Conservation (phyloP, 257 asterid species). For the Salvia splendens region DNA sequence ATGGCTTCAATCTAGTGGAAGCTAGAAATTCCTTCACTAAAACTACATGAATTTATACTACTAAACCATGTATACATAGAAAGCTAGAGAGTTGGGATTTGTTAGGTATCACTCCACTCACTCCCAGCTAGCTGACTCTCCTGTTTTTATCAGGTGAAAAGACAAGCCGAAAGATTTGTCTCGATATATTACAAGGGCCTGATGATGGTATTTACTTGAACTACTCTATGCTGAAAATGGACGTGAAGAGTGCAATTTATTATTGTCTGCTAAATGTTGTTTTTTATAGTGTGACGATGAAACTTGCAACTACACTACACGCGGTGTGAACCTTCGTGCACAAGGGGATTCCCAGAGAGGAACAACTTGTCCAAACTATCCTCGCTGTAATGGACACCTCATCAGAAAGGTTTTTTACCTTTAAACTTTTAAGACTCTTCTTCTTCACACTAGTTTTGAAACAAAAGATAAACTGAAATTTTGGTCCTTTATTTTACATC, state of each 20-base stretch:
- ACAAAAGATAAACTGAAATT: conserved; percentile 26
- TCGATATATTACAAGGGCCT: conserved; percentile 75
- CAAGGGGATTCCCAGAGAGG: conserved; percentile 83
- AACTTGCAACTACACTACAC: conserved; percentile 82
- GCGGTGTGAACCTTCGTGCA: conserved; percentile 73
- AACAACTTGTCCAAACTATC: conserved; percentile 91
- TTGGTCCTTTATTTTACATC: conserved; percentile 10
- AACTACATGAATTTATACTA: neutral
- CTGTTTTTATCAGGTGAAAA: conserved; percentile 69
- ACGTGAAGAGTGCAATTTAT: conserved; percentile 17
- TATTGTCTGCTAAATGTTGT: conserved; percentile 11
- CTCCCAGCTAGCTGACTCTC: conserved; percentile 9
- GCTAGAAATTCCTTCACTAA: neutral
- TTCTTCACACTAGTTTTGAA: neutral
- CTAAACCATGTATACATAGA: neutral
- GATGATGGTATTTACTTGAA: conserved; percentile 68
- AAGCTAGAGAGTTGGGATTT: neutral
- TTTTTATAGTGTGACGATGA: conserved; percentile 86
- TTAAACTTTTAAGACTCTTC: neutral
- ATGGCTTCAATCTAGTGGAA: neutral
- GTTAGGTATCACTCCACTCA: neutral
- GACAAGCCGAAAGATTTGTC: conserved; percentile 76
- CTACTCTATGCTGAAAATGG: conserved; percentile 28
- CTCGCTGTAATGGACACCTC: conserved; percentile 81
- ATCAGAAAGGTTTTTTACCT: conserved; percentile 60